These are phyloP conservation scores for Venturia pyrina DNA, from an alignment of 2,329 filamentous ascomycete species.

Conservation along the genomic window DNA sequence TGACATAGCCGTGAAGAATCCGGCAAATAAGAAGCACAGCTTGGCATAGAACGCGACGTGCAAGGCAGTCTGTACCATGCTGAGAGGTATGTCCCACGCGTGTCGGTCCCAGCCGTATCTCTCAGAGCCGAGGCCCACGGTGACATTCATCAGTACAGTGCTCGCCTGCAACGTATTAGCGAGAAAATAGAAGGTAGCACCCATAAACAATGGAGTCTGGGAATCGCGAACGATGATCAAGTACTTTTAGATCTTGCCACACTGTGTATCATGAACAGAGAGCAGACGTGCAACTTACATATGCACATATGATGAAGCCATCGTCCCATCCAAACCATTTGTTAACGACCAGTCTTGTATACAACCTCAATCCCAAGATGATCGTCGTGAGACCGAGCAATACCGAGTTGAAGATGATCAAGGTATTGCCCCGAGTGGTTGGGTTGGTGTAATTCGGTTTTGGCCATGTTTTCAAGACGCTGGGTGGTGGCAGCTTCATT, in stretches of 20 bases:
- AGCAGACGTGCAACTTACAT: neutral
- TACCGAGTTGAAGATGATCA: constrained; percentile 9
- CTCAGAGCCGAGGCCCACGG: neutral
- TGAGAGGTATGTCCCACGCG: constrained; percentile 7
- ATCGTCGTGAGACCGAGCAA: constrained; percentile 10
- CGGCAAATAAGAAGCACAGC: constrained; percentile 5
- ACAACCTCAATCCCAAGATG: constrained; percentile 2
- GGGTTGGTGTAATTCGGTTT: constrained; percentile 13
- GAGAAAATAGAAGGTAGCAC: neutral
- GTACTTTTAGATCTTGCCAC: too few relatives aligned
- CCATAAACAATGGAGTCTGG: neutral
- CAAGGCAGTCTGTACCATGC: neutral
- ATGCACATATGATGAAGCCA: constrained; percentile 12
- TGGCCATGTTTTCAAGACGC: constrained; percentile 11
- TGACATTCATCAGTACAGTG: neutral
- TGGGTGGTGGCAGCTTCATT: constrained; percentile 8
- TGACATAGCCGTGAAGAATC: neutral
- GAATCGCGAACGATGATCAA: neutral
- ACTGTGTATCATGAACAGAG: neutral
- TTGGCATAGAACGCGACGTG: constrained; percentile 9
- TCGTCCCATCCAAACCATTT: constrained; percentile 13
- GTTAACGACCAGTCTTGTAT: constrained; percentile 7
- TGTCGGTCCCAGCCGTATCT: constrained; percentile 5
- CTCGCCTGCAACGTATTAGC: neutral
- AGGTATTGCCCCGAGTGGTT: constrained; percentile 7